Conservation (phyloP, 1,284 basidiomycete species). For the Cutaneotrichosporon arboriforme region DNA sequence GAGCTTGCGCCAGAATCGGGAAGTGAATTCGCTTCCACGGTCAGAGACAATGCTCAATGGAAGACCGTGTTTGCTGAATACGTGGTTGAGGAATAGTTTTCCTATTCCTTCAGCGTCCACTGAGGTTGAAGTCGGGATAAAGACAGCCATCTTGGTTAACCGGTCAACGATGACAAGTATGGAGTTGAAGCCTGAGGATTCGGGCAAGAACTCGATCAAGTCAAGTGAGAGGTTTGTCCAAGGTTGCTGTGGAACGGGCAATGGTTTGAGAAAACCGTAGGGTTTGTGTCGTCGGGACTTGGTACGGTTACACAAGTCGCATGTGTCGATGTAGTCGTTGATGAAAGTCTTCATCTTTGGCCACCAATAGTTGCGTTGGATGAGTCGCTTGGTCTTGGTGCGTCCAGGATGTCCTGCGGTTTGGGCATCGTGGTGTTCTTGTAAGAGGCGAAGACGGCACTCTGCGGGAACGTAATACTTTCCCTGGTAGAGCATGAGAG, state of each 20-base stretch:
- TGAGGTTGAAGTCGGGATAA: not conserved
- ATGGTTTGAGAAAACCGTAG: slow-evolving; percentile 45
- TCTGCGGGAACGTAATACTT: too few species aligned
- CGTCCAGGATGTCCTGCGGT: slow-evolving; percentile 50
- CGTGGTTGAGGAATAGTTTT: not conserved
- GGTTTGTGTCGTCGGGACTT: slow-evolving; percentile 43
- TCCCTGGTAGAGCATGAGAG: too few species aligned
- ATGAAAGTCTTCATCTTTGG: slow-evolving; percentile 20
- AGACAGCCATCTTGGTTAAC: slow-evolving; percentile 28
- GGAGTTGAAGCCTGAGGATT: slow-evolving; percentile 39
- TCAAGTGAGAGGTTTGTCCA: slow-evolving; percentile 51
- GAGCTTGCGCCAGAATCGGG: slow-evolving; percentile 16
- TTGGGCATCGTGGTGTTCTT: not conserved
- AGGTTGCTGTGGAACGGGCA: slow-evolving; percentile 36
- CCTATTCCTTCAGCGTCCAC: not conserved
- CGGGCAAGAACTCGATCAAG: slow-evolving; percentile 50
- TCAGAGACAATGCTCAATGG: not conserved
- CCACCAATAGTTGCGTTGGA: slow-evolving; percentile 33
- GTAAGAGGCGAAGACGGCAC: too few species aligned
- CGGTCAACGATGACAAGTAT: slow-evolving; percentile 50
- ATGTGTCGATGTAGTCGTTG: slow-evolving; percentile 30
- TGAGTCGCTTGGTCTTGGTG: slow-evolving; percentile 38
- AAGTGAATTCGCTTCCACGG: not conserved
- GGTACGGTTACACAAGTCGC: slow-evolving; percentile 38
- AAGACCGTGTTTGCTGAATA: slow-evolving; percentile 17